Evolutionary conservation across 257 asterid genomes (phyloP).

Genomic region (Nicotiana paniculata): DNA sequence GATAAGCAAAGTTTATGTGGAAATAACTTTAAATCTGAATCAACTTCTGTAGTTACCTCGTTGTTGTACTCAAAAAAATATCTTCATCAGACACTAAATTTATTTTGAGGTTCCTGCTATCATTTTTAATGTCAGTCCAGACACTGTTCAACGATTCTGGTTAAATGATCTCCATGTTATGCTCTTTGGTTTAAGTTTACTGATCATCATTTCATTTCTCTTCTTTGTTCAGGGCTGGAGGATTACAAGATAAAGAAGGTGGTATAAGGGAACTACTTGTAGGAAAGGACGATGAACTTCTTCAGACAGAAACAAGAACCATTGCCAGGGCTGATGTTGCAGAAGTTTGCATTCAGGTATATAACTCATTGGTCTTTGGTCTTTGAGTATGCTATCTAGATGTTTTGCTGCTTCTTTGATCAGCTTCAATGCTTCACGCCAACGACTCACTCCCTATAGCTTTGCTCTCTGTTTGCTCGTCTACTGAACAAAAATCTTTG

Average conservation of each 20-base stretch:
- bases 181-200: neutral
- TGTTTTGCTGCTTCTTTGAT: neutral
- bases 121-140: neutral
- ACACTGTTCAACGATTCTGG: neutral
- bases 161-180: neutral
- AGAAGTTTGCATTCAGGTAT: slow-evolving; percentile 85
- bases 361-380: neutral
- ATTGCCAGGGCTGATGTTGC: slow-evolving; percentile 87
- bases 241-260: slow-evolving; percentile 90
- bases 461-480: neutral
- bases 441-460: neutral
- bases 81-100: neutral
- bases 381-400: neutral
- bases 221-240: slow-evolving; percentile 69
- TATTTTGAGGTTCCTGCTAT: neutral
- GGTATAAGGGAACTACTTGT: slow-evolving; percentile 75
- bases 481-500: neutral
- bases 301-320: slow-evolving; percentile 65
- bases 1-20: no score
- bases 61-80: no score
- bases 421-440: neutral
- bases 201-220: neutral
- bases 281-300: slow-evolving; percentile 91
- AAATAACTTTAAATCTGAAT: no score
- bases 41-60: no score